Evolutionary conservation across 768 basidiomycete genomes (phyloP).

Genomic region (Boletus vinaceobasis): DNA sequence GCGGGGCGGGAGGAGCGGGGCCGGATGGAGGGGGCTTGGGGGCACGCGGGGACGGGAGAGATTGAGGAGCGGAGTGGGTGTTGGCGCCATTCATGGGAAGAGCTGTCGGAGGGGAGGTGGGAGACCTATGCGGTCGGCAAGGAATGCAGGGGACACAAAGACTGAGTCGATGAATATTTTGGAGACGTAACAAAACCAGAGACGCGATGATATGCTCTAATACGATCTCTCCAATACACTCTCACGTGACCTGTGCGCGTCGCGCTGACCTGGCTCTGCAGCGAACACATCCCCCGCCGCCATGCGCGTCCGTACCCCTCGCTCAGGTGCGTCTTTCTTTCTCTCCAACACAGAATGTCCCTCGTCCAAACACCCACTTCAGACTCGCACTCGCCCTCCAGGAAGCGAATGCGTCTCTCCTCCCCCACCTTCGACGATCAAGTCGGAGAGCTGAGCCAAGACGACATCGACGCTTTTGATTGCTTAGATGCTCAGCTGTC

Average conservation of each 20-base stretch:
- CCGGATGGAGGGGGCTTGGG: constrained; percentile 55
- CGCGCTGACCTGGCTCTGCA: neutral
- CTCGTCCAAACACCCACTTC: neutral
- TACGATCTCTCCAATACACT: neutral
- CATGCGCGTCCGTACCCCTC: too few species aligned
- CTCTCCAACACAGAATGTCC: neutral
- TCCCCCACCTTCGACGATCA: constrained; percentile 64
- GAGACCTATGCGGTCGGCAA: constrained; percentile 24
- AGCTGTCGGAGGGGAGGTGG: neutral
- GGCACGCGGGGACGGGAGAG: constrained; percentile 27
- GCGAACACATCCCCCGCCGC: too few species aligned
- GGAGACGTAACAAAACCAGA: neutral
- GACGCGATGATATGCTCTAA: neutral
- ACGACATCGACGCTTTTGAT: constrained; percentile 55
- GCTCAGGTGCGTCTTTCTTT: neutral
- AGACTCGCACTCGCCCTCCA: constrained; percentile 33
- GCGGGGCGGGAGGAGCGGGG: constrained; percentile 57
- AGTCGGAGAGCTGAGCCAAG: constrained; percentile 48
- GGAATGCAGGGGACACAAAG: constrained; percentile 28
- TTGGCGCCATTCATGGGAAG: constrained; percentile 45
- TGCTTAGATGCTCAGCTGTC: constrained; percentile 46
- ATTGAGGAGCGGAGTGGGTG: constrained; percentile 2
- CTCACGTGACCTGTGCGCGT: constrained; percentile 19
- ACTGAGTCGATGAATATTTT: constrained; percentile 24
- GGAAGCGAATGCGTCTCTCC: constrained; percentile 61